A percentile compares a stretch with the other conserved stretches of the same genome.
These are phyloP conservation scores for Radiomyces spectabilis DNA, from an alignment of 192 early-diverging fungal genomes.

Conservation along the genomic window DNA sequence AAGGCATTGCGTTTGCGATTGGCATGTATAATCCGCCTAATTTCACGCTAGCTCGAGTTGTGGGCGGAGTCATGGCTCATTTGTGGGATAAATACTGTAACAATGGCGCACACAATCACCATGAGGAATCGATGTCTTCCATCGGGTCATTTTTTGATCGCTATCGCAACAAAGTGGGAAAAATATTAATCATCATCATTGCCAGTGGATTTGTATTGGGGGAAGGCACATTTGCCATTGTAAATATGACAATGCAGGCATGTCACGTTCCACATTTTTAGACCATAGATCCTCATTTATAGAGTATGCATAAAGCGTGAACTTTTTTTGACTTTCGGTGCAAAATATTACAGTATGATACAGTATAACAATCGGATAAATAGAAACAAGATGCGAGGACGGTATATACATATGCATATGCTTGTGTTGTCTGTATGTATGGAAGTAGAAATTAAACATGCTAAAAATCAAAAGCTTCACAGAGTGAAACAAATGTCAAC, in stretches of 20 bases:
- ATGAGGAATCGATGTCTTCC: background rate
- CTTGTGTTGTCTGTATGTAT: too few species aligned
- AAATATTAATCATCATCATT: conserved; percentile 64
- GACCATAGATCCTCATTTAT: too few species aligned
- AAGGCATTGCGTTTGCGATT: conserved; percentile 72
- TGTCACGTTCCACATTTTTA: conserved; percentile 30
- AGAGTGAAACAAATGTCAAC: too few species aligned
- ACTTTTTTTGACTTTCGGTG: too few species aligned
- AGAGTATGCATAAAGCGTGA: too few species aligned
- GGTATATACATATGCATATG: too few species aligned
- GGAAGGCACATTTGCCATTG: conserved; percentile 65
- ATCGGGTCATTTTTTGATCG: background rate
- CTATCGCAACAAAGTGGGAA: conserved; percentile 28
- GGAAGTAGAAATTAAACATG: too few species aligned
- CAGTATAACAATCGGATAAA: too few species aligned
- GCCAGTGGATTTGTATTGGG: conserved; percentile 72
- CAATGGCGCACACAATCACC: background rate
- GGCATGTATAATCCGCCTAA: conserved; percentile 76
- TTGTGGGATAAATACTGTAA: conserved; percentile 40
- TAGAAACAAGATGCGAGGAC: too few species aligned
- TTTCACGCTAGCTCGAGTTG: conserved; percentile 62
- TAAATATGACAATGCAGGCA: conserved; percentile 42
- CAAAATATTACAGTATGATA: too few species aligned
- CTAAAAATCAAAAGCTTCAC: too few species aligned
- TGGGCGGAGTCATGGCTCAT: conserved; percentile 48